Evolutionary conservation across 768 basidiomycete species (phyloP).

Genomic region (Kwoniella dejecticola): DNA sequence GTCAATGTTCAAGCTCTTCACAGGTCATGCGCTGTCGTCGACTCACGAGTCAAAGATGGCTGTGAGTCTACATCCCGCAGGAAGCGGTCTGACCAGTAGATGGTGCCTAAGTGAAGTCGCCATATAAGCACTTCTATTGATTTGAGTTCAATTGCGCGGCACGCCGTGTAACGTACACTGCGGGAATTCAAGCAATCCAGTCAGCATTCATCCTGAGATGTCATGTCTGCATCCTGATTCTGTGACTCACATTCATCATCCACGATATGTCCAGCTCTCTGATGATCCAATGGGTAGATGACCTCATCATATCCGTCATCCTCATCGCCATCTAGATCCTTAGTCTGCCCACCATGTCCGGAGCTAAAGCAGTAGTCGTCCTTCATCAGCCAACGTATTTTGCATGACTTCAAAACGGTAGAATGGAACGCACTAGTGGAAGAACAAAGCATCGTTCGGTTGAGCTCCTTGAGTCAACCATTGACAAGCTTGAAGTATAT

Average conservation of each 20-base stretch:
- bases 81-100: constrained; percentile 75
- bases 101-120: constrained; percentile 61
- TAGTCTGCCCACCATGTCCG: constrained; percentile 89
- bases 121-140: too few relatives aligned
- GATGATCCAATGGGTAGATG: constrained; percentile 82
- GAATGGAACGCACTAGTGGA: constrained; percentile 50
- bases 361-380: constrained; percentile 59
- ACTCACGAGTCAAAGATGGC: constrained; percentile 56
- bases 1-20: background rate
- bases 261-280: constrained; percentile 72
- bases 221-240: too few relatives aligned
- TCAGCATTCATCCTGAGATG: background rate
- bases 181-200: too few relatives aligned
- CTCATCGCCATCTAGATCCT: constrained; percentile 62
- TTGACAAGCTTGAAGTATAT: constrained; percentile 84
- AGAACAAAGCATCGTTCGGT: constrained; percentile 60
- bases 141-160: too few relatives aligned
- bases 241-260: constrained; percentile 72
- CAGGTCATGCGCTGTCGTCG: background rate
- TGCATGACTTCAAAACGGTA: background rate
- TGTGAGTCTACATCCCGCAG: constrained; percentile 84
- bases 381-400: background rate
- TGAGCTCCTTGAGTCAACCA: constrained; percentile 84
- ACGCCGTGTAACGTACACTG: background rate
- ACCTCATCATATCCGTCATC: constrained; percentile 54